Evolutionary conservation across 495 filamentous ascomycete species (phyloP), one percentile per base, ranked within the genome.

Genomic region (Penicillium paxilli): DNA sequence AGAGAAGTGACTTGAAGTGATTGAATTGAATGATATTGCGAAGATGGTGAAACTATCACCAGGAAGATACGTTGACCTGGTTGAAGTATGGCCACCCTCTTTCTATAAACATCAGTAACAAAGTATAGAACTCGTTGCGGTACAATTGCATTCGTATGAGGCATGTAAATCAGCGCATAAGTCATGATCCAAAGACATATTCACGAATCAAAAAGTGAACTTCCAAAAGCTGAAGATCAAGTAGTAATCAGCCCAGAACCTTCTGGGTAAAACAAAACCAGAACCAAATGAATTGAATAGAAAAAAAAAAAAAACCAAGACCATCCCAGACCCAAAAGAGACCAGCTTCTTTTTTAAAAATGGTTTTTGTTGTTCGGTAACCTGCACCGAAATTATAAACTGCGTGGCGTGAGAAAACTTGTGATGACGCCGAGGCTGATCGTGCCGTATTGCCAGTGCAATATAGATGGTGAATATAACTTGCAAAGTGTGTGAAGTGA

Each of bases 261-360:
- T 49, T 51, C 51, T 33, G 38, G 38, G 11, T 17, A 23, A 45
- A 52, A 24, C 46, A 44, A 49, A 49, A 55, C 5, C 32, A 9
- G 4, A 37, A 37, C n/a, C 33, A 17, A 14, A 19, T 9, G 40
- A 54, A 51, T 20, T 26, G 17, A 25, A 54, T 16, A 55, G 5
- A 5, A 51, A 47, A 41, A 55, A 49, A 32, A 42, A 47, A 30
- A 65, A 49, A 26, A 42, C 35, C 19, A 51, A 48, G 47, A 60
- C 41, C 51, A 47, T 47, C n/a, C n/a, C 22, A 42, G 21, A 19
- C 37, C 25, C 9, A 47, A 49, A 58, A 62, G 62, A 65, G 58
- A 56, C 64, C 64, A 60, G 62, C 64, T 68, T 68, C 51, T 55
- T 57, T 52, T 51, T 25, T 25, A 10, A 14, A 16, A n/a, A n/a